phyloP scores from a whole-genome alignment of 139 green algal species.

The Pleodorina starrii region DNA sequence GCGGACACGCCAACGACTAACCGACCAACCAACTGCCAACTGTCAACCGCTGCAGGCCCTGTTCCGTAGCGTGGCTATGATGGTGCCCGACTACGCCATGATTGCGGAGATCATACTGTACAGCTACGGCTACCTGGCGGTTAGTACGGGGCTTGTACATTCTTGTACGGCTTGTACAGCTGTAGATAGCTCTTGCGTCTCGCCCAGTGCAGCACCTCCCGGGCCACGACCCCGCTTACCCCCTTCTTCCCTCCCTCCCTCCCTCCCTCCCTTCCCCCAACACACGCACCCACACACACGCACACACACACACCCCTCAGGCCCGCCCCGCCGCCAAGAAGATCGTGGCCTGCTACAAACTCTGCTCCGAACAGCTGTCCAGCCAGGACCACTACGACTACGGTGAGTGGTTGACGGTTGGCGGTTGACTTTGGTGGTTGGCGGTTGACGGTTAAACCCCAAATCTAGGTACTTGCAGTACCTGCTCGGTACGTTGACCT shows the following conservation, averaged over 20 bases:
- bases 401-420: no score
- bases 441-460: no score
- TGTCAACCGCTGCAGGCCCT: conserved; percentile 47
- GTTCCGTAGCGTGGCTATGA: conserved; percentile 71
- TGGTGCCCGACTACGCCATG: conserved; percentile 77
- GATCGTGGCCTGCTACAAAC: conserved; percentile 83
- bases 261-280: no score
- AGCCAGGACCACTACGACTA: conserved; percentile 83
- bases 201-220: no score
- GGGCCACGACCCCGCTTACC: no score
- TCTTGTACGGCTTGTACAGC: neutral
- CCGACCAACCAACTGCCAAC: neutral
- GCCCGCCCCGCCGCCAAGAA: conserved; percentile 69
- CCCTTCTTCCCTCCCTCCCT: no score
- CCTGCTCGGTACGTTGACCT: no score
- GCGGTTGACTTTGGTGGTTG: no score
- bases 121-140: conserved; percentile 67
- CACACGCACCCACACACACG: no score
- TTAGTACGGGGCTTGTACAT: neutral
- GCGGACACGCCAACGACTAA: neutral
- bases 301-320: neutral
- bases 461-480: no score
- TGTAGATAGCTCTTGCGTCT: neutral
- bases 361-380: conserved; percentile 85
- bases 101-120: conserved; percentile 82